Conservation (phyloP, 805 yeast species). For the Candida sakaeoensis region DNA sequence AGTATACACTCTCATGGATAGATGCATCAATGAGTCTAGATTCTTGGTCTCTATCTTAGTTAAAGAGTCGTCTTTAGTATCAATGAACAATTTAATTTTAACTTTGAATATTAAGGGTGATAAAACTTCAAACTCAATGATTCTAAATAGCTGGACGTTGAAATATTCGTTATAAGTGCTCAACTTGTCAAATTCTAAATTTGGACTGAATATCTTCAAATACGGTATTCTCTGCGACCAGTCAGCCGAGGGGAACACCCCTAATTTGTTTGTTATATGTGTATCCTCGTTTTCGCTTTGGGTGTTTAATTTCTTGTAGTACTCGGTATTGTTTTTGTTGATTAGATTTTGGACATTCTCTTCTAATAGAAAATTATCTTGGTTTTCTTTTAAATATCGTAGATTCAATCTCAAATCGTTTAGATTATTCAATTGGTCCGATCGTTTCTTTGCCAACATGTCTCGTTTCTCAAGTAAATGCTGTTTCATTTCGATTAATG, state of each 20-base stretch:
- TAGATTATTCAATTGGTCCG: constrained; percentile 1
- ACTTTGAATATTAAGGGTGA: constrained; percentile 22
- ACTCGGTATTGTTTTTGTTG: constrained; percentile 17
- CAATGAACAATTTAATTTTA: constrained; percentile 14
- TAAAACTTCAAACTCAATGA: constrained; percentile 14
- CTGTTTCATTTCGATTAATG: constrained; percentile 6
- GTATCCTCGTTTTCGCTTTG: constrained; percentile 16
- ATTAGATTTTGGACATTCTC: constrained; percentile 17
- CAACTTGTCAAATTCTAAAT: constrained; percentile 18
- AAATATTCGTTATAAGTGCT: constrained; percentile 12
- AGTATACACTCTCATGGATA: constrained; percentile 16
- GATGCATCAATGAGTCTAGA: constrained; percentile 7
- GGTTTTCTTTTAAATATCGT: constrained; percentile 11
- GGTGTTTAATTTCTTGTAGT: constrained; percentile 3
- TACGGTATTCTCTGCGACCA: constrained; percentile 25
- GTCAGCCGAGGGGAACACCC: constrained; percentile 34
- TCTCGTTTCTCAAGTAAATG: constrained; percentile 6
- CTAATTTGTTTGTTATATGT: constrained; percentile 20
- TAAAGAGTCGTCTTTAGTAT: constrained; percentile 13
- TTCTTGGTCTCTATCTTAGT: constrained; percentile 8
- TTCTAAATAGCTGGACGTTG: constrained; percentile 12
- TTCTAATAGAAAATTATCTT: constrained; percentile 11
- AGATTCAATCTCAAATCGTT: constrained; percentile 11
- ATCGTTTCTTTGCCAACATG: constrained; percentile 1
- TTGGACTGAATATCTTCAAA: constrained; percentile 24